Base-by-base conservation (phyloP, 106 monocot genomes). In the Gastrodia elata region DNA sequence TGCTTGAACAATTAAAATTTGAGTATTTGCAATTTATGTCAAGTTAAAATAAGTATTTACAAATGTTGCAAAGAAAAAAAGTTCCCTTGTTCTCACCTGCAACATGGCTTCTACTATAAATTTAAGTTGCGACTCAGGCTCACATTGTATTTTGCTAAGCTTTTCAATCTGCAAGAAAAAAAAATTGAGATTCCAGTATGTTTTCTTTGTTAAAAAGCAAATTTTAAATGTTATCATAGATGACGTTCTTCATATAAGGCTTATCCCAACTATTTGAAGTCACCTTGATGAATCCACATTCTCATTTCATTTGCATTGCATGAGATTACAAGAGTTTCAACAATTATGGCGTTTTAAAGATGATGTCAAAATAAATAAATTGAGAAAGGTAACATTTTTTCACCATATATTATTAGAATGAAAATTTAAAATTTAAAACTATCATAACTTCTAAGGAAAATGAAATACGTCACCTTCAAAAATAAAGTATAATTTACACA, bases 91-190 rank as follows among this genome's bases (percentile, higher is more conserved):
- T 68, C 22, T 25, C 39, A 86, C 89, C 89, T 89, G 89, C 64
- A 84, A 84, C 89, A 86, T 86, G 52, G 89, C 86, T 75, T 89
- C 89, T 67, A 80, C 86, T 61, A 89, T 84, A 74, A 89, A 89
- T 77, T 86, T 89, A 48, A 89, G 86, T 75, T 86, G 86, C 20
- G 89, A 89, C 75, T 86, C 89, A 38, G 89, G 89, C 73, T 89
- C 86, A 77, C 86, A 84, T 79, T 89, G 89, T 65, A 43, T 84
- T 68, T 89, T 83, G 67, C 89, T 89, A 59, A 89, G 70, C 64
- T 73, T 89, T 80, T 89, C 89, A 79, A 89, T 86, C 89, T 89
- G 61, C 56, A 81, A 30, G n/a, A 79, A 26, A 59, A 36, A 11
- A 25, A 67, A 5, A 20, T 36, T 20, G 37, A 67, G n/a, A 18